Percentiles rank a stretch among this genome's conserved stretches.
phyloP scores from a whole-genome alignment of 1,284 basidiomycete species.

The Uromyces viciae-fabae region DNA sequence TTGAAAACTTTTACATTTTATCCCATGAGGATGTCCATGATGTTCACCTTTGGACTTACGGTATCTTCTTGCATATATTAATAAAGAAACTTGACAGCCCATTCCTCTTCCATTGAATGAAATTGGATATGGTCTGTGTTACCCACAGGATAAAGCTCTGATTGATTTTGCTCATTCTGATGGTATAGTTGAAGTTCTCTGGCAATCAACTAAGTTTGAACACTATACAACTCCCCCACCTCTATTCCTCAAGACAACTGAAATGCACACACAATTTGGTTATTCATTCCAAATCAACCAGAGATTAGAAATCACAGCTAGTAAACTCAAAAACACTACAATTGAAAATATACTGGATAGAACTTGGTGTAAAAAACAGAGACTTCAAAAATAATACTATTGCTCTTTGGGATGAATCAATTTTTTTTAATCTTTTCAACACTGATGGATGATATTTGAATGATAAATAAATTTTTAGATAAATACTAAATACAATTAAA shows the following conservation, averaged over 20 bases:
- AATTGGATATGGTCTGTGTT: neutral
- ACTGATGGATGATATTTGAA: too few species aligned
- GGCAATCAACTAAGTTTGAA: neutral
- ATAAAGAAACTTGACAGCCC: neutral
- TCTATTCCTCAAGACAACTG: neutral
- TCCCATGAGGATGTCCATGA: neutral
- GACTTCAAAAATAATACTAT: too few species aligned
- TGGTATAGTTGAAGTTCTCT: constrained; percentile 6
- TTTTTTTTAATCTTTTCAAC: too few species aligned
- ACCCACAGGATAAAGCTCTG: neutral
- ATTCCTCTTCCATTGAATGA: constrained; percentile 5
- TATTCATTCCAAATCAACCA: neutral
- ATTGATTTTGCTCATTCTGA: constrained; percentile 21
- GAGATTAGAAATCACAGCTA: neutral
- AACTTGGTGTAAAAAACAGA: neutral
- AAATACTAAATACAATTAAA: too few species aligned
- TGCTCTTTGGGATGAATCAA: too few species aligned
- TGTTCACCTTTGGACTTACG: constrained; percentile 12
- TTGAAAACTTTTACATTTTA: neutral
- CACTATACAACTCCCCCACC: neutral
- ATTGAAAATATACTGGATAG: neutral
- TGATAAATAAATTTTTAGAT: too few species aligned
- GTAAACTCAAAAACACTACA: neutral
- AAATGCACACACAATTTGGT: neutral
- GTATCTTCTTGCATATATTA: neutral